phyloP scores from a whole-genome alignment of 176 grass and related monocot genomes.

The Alopecurus myosuroides region DNA sequence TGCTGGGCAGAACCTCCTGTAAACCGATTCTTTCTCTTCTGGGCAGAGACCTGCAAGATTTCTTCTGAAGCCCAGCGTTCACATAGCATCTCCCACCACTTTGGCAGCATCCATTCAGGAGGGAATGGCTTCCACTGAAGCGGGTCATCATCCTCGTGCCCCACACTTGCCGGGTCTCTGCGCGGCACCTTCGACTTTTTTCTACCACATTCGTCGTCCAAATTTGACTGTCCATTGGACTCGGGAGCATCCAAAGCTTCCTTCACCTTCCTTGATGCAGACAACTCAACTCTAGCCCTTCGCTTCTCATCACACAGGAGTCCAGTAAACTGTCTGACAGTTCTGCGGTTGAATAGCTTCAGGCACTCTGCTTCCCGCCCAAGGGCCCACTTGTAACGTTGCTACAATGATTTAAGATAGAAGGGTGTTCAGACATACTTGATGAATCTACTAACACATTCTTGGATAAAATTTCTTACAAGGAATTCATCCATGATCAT shows the following conservation, averaged over 20 bases:
- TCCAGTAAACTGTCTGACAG: constrained; percentile 25
- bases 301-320: constrained; percentile 40
- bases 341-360: constrained; percentile 37
- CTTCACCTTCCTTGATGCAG: constrained; percentile 26
- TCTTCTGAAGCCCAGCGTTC: constrained; percentile 44
- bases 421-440: constrained; percentile 9
- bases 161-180: constrained; percentile 11
- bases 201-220: background rate
- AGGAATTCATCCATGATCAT: constrained; percentile 36
- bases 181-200: constrained; percentile 4
- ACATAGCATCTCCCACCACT: constrained; percentile 45
- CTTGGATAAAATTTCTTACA: constrained; percentile 26
- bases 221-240: constrained; percentile 14
- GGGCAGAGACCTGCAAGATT: constrained; percentile 28
- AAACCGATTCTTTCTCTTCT: constrained; percentile 37
- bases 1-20: constrained; percentile 38
- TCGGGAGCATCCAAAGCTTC: constrained; percentile 1
- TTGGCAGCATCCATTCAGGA: constrained; percentile 37
- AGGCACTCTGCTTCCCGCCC: constrained; percentile 23
- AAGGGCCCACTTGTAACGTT: constrained; percentile 38
- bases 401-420: constrained; percentile 2
- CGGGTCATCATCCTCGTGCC: constrained; percentile 12
- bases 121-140: constrained; percentile 38
- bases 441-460: constrained; percentile 14
- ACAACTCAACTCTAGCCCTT: constrained; percentile 24